phyloP scores from a whole-genome alignment of 2,329 filamentous ascomycete species.

The Trichophyton simii region DNA sequence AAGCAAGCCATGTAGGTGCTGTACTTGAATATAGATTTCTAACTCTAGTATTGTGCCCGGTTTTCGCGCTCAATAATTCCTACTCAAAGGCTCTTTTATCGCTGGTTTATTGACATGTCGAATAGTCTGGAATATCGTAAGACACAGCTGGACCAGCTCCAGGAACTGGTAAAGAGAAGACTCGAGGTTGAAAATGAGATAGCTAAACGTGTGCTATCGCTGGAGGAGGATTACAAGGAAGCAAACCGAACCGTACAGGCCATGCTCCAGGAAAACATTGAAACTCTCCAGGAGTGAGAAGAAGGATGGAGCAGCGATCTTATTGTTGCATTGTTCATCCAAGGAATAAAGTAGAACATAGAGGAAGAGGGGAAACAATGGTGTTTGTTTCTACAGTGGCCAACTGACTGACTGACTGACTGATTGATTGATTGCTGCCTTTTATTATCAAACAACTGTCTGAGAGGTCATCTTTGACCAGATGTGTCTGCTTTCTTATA shows the following conservation, averaged over 20 bases:
- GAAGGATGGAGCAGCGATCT: not conserved
- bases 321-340: not conserved
- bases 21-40: not conserved
- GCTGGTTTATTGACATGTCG: not conserved
- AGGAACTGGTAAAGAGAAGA: conserved; percentile 12
- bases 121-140: conserved; percentile 11
- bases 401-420: not conserved
- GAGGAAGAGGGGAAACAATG: not conserved
- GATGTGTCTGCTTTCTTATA: no score
- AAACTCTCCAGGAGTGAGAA: not conserved
- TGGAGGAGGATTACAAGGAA: conserved; percentile 8
- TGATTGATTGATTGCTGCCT: not conserved
- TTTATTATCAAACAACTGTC: not conserved
- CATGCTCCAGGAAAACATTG: not conserved
- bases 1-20: conserved; percentile 9
- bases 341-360: not conserved
- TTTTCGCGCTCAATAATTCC: not conserved
- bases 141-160: conserved; percentile 10
- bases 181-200: conserved; percentile 14
- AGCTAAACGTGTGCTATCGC: conserved; percentile 6
- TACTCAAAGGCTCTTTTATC: not conserved
- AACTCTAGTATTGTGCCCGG: not conserved
- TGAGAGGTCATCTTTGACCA: no score
- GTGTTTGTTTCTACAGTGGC: no score
- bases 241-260: conserved; percentile 1